Base-by-base conservation (phyloP, 345 rosid genomes). In the Arabis hirsuta region DNA sequence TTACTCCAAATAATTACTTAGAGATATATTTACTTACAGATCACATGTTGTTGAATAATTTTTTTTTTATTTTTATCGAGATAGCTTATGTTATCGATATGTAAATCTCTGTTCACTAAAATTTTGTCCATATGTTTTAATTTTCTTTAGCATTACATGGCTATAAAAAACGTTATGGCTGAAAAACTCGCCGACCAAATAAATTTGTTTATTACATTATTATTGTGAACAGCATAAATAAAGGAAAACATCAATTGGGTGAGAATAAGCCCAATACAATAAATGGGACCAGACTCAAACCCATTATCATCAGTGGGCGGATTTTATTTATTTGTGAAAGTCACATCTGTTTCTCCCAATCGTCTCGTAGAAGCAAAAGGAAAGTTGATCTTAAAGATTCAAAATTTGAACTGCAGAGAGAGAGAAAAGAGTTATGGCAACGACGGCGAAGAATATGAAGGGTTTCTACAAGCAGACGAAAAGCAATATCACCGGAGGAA, bases 391-490 rank as follows among this genome's bases (percentile, higher is more conserved):
- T 80, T 65, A 34, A 41, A 55, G 67, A 65, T 84, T 82, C 63
- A 42, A 83, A 80, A 4, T 77, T 80, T 44, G 73, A 80, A 80
- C 56, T 38, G 38, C 12, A 4, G 14, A 14, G 71, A 75, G 39
- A 29, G 60, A 39, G 73, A 58, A 38, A 43, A 68, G 39, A 24
- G 26, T 4, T 12, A 82, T 84, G 96, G 84, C 89, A 34, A 73
- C 82, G 31, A 79, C 70, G 43, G 80, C 86, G 13, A 82, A 80
- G 45, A 83, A 65, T 68, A 72, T 91, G 82, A 82, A 85, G 79
- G 85, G 84, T 56, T 85, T 81, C 80, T 91, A 81, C 84, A 76
- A 77, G 83, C 88, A 88, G 48, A 87, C 79, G 72, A 87, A 84
- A 57, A 84, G 63, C 43, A 72, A 73, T 11, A 56, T 72, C 45